Evolutionary conservation across 257 asterid species (phyloP).

Genomic region (Avicennia marina): DNA sequence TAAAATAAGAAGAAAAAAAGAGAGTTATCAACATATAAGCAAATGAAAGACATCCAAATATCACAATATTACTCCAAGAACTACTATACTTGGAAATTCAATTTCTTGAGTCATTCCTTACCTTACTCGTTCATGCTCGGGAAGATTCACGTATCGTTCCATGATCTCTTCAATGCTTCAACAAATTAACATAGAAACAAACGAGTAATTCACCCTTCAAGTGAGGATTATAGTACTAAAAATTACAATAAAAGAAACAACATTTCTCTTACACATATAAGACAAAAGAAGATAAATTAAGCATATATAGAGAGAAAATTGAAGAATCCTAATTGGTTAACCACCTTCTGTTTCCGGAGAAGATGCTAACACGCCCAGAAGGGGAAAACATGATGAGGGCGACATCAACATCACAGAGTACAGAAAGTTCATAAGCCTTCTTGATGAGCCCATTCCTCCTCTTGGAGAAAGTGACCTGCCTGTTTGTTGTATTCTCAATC

Average conservation of each 20-base stretch:
- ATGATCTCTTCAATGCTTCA: slow-evolving; percentile 74
- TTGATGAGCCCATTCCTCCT: slow-evolving; percentile 91
- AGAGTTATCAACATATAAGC: neutral
- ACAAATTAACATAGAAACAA: neutral
- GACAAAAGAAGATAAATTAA: neutral
- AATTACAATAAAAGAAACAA: neutral
- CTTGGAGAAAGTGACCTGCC: slow-evolving; percentile 98
- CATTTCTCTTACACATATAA: neutral
- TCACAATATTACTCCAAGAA: neutral
- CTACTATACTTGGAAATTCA: neutral
- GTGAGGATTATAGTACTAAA: neutral
- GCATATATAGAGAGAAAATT: neutral
- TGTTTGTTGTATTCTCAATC: slow-evolving; percentile 87
- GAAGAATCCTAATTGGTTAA: no score
- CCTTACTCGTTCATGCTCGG: slow-evolving; percentile 91
- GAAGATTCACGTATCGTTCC: slow-evolving; percentile 66
- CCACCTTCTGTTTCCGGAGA: slow-evolving; percentile 74
- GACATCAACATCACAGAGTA: slow-evolving; percentile 91
- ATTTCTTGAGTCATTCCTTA: slow-evolving; percentile 14
- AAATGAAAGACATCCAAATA: neutral
- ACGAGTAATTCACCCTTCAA: neutral
- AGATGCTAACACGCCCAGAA: slow-evolving; percentile 77
- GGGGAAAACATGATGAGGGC: slow-evolving; percentile 97
- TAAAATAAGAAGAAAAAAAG: neutral
- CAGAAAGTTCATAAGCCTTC: slow-evolving; percentile 98